A percentile compares a stretch with the other conserved stretches of the same genome.
phyloP scores from a whole-genome alignment of 2,329 filamentous ascomycete species.

The Colletotrichum melonis region DNA sequence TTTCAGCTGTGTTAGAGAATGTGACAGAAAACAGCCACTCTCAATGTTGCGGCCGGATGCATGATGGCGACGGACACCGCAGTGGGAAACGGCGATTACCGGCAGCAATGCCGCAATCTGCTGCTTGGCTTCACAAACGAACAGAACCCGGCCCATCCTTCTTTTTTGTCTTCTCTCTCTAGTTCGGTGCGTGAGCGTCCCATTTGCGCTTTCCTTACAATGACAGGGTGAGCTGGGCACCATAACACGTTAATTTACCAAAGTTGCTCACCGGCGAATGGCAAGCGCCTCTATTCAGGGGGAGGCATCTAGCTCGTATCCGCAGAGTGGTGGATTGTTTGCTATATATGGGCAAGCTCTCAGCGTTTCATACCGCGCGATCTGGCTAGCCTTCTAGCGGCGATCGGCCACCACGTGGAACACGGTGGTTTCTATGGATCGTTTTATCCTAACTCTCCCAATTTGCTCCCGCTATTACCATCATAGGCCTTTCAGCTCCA shows the following conservation, averaged over 20 bases:
- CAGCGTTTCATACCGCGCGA: conserved; percentile 17
- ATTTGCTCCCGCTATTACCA: background rate
- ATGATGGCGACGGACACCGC: background rate
- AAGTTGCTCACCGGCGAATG: background rate
- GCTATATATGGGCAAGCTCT: conserved; percentile 3
- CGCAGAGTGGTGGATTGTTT: background rate
- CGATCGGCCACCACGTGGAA: conserved; percentile 34
- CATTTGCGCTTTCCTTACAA: background rate
- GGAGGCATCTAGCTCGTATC: background rate
- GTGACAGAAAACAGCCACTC: background rate
- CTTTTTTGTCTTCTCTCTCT: background rate
- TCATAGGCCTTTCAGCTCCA: background rate
- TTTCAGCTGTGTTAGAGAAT: background rate
- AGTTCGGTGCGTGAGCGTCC: background rate
- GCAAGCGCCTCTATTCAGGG: conserved; percentile 19
- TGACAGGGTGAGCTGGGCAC: background rate
- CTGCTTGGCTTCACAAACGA: conserved; percentile 12
- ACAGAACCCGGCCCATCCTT: background rate
- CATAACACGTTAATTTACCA: background rate
- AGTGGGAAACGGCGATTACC: background rate
- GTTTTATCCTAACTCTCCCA: background rate
- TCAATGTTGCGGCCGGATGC: conserved; percentile 21
- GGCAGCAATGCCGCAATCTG: background rate
- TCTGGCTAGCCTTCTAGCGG: conserved; percentile 22
- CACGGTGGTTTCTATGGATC: background rate